Base-by-base conservation (phyloP, 83 land plant genomes). In the Diphasiastrum complanatum region DNA sequence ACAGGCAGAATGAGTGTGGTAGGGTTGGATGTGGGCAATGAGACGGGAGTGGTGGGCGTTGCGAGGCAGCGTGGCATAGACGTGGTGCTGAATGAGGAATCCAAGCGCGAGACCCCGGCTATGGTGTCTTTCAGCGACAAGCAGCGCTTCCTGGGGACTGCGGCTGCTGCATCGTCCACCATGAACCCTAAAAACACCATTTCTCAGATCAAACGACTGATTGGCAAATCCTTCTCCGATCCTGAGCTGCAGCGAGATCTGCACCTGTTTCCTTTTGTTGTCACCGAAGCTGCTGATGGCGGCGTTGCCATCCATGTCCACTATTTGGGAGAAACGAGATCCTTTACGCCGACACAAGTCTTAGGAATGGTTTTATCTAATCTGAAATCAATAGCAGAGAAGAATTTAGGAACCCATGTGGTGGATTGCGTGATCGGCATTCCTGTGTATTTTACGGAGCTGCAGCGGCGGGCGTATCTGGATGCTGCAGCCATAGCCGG, bases 11-110 rank as follows among this genome's bases (percentile, higher is more conserved):
- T 92, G 98, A 92, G 98, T 69, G 96, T 79, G 59, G 79, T 92
- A 33, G 98, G 98, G 26, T 73, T 93, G 30, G 99, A 89, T 59
- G 64, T 89, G 53, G 99, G 99, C 32, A 93, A 93, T 63, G 92
- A 89, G 68, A 93, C 70, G 75, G 83, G 87, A 68, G 85, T 89
- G 24, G 81, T 89, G 52, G 92, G 83, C 4, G 83, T 75, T 27
- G 92, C 80, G 47, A 68, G 79, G 79, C 86, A 86, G 46, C 74
- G 92, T 29, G 89, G 89, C 24, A 76, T 93, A 47, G 99, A 93
- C 54, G 92, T 89, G 14, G 73, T 93, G 47, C 71, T 93, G 45
- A 93, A 93, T 65, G 91, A 85, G 22, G 99, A 93, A 61, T 85
- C 96, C 35, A 81, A 85, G 37, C 78, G 96, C 18, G 97, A 93